A percentile compares a stretch with the other conserved stretches of the same genome.
These are phyloP conservation scores for Annulohypoxylon stygium DNA, from an alignment of 495 filamentous ascomycete genomes.

Conservation along the genomic window DNA sequence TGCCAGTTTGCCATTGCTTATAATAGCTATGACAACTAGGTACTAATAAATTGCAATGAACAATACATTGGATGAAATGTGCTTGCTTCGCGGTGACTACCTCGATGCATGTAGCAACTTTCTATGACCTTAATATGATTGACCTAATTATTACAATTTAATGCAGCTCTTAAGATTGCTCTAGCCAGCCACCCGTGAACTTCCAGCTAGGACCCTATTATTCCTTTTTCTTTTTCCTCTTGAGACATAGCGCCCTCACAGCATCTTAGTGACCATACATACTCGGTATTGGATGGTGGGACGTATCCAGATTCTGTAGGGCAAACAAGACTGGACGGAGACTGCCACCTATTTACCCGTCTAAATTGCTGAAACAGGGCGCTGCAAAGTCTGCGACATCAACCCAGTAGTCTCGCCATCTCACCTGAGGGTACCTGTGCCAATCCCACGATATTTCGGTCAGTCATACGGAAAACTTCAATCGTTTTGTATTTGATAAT, in stretches of 20 bases:
- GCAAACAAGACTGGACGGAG: neutral
- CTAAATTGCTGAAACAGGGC: constrained; percentile 25
- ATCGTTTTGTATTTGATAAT: no score
- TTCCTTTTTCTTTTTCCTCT: neutral
- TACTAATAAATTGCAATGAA: constrained; percentile 1
- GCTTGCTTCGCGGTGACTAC: neutral
- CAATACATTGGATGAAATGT: neutral
- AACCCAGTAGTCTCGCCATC: neutral
- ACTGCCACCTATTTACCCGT: constrained; percentile 1
- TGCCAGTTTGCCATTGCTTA: neutral
- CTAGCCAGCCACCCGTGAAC: neutral
- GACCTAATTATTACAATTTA: constrained; percentile 4
- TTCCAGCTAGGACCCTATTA: neutral
- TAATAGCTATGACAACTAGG: constrained; percentile 1
- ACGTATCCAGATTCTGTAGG: neutral
- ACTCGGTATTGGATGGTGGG: neutral
- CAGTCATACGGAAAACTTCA: neutral
- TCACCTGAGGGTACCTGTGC: neutral
- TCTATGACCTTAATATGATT: neutral
- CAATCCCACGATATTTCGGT: neutral
- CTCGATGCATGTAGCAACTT: neutral
- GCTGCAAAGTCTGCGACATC: constrained; percentile 27
- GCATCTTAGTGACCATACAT: neutral
- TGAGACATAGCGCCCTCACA: neutral
- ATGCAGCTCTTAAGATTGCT: neutral